These are phyloP conservation scores for Nothomitra cinnamomea DNA, from an alignment of 2,329 filamentous ascomycete species.

Conservation along the genomic window DNA sequence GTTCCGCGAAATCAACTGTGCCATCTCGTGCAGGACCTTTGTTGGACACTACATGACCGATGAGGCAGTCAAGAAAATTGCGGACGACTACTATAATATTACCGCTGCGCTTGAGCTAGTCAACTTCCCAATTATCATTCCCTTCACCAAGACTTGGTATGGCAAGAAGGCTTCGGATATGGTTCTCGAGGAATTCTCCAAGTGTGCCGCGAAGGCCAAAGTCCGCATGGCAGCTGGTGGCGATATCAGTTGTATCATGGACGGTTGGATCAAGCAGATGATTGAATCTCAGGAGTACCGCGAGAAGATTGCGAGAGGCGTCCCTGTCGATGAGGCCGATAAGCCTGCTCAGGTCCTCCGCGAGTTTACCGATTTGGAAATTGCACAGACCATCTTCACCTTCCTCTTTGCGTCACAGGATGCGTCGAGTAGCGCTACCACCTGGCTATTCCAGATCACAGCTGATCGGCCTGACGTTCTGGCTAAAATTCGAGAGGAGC, in stretches of 20 bases:
- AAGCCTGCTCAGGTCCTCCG: conserved; percentile 75
- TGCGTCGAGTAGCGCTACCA: conserved; percentile 81
- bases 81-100: conserved; percentile 92
- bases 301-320: conserved; percentile 57
- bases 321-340: conserved; percentile 47
- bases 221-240: conserved; percentile 80
- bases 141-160: conserved; percentile 92
- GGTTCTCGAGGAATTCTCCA: conserved; percentile 75
- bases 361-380: conserved; percentile 79
- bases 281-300: conserved; percentile 70
- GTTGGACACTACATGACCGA: conserved; percentile 90
- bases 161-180: conserved; percentile 91
- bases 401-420: conserved; percentile 97
- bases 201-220: conserved; percentile 87
- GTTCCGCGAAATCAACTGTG: conserved; percentile 90
- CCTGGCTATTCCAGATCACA: conserved; percentile 89
- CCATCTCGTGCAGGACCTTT: conserved; percentile 90
- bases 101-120: conserved; percentile 91
- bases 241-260: conserved; percentile 81
- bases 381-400: conserved; percentile 83
- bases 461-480: conserved; percentile 88
- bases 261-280: conserved; percentile 83
- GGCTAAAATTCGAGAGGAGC: conserved; percentile 82
- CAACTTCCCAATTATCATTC: conserved; percentile 94
- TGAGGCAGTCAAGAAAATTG: conserved; percentile 79